Conservation (phyloP, 1,139 yeast species). For the Hyphopichia burtonii region DNA sequence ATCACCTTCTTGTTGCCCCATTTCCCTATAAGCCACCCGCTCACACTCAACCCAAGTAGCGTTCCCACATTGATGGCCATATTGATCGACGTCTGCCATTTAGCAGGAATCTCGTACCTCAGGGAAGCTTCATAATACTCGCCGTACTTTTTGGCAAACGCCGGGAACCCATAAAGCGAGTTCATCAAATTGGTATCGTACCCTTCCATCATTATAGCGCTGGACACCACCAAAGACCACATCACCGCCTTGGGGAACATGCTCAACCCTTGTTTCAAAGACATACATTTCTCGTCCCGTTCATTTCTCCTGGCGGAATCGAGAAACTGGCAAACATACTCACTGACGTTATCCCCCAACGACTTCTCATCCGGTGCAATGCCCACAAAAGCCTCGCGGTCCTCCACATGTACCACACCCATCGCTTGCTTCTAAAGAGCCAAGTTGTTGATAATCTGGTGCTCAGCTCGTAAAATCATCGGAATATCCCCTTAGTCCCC, state of each 20-base stretch:
- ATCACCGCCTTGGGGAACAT: constrained; percentile 42
- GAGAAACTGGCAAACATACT: constrained; percentile 39
- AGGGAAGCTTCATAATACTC: constrained; percentile 22
- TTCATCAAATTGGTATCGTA: constrained; percentile 38
- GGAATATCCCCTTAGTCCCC: no score
- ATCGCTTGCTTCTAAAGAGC: no score
- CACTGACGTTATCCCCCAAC: constrained; percentile 29
- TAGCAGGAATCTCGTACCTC: constrained; percentile 39
- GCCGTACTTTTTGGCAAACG: constrained; percentile 36
- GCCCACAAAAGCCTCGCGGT: background rate
- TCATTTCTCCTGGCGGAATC: constrained; percentile 44
- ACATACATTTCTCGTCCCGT: constrained; percentile 37
- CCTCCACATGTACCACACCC: background rate
- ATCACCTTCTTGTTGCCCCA: constrained; percentile 48
- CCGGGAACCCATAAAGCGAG: constrained; percentile 38
- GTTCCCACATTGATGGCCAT: constrained; percentile 48
- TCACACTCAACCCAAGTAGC: constrained; percentile 43
- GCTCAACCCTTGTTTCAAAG: constrained; percentile 39
- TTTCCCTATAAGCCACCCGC: constrained; percentile 45
- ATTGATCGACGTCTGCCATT: constrained; percentile 48
- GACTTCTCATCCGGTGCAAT: no score
- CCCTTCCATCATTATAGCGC: constrained; percentile 46
- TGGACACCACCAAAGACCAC: constrained; percentile 40
- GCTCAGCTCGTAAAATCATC: no score
- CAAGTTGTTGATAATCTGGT: no score